A percentile compares a stretch with the other conserved stretches of the same genome.
These are phyloP conservation scores for Micractinium sp. DNA, from an alignment of 139 green algal genomes.

Conservation along the genomic window DNA sequence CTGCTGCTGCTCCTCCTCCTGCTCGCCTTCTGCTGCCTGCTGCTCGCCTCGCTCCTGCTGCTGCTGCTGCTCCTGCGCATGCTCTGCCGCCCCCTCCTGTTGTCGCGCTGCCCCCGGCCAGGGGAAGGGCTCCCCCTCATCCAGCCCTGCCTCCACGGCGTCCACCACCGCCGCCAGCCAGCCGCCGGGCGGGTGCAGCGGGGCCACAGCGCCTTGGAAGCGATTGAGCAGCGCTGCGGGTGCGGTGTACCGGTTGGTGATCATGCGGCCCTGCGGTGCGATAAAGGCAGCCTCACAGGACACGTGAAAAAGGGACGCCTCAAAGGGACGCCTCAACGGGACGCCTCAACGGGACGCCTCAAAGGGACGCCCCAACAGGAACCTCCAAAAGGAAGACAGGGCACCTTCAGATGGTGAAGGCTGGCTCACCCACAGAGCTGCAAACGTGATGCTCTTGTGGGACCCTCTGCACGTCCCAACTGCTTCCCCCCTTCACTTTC, in stretches of 20 bases:
- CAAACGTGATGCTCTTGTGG: no score
- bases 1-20: background rate
- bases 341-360: no score
- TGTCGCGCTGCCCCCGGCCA: background rate
- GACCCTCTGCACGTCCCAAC: no score
- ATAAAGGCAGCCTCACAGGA: no score
- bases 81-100: background rate
- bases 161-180: slow-evolving; percentile 27
- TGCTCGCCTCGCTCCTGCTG: background rate
- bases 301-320: no score
- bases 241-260: slow-evolving; percentile 23
- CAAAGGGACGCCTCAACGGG: no score
- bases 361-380: no score
- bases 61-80: background rate
- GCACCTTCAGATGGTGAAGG: no score
- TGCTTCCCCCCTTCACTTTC: no score
- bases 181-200: background rate
- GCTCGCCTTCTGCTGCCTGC: background rate
- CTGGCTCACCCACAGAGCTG: no score
- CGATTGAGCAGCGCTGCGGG: background rate
- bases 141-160: slow-evolving; percentile 16
- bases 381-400: no score
- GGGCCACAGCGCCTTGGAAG: background rate
- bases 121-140: slow-evolving; percentile 26
- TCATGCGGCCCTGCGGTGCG: slow-evolving; percentile 16